Evolutionary conservation across 2,329 filamentous ascomycete species (phyloP).

Genomic region (Aspergillus pseudoglaucus): DNA sequence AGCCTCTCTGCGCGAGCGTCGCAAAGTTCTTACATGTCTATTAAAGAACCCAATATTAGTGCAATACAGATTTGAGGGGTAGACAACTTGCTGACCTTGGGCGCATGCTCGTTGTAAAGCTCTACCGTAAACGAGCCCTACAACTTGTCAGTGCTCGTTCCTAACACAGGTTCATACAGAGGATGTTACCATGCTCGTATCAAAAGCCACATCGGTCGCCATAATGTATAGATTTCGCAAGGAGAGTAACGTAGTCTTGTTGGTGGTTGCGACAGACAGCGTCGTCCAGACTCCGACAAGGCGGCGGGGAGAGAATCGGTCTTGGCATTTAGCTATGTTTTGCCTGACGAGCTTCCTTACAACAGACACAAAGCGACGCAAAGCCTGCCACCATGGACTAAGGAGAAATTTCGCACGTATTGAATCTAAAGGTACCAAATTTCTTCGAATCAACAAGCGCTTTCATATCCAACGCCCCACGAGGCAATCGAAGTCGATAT

Average conservation of each 20-base stretch:
- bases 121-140: slow-evolving; percentile 81
- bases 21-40: slow-evolving; percentile 81
- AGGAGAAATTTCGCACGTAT: background rate
- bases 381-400: slow-evolving; percentile 5
- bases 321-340: slow-evolving; percentile 15
- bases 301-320: slow-evolving; percentile 10
- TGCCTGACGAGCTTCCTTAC: background rate
- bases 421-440: background rate
- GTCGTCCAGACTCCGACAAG: background rate
- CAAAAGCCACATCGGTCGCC: slow-evolving; percentile 71
- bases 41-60: slow-evolving; percentile 11
- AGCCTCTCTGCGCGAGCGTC: slow-evolving; percentile 71
- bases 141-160: slow-evolving; percentile 10
- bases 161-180: background rate
- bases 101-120: slow-evolving; percentile 83
- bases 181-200: slow-evolving; percentile 71
- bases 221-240: slow-evolving; percentile 40
- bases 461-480: background rate
- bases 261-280: background rate
- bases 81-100: slow-evolving; percentile 45
- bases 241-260: background rate
- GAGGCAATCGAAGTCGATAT: slow-evolving; percentile 13
- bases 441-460: background rate
- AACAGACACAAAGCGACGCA: background rate
- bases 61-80: background rate